These are phyloP conservation scores for Cutaneotrichosporon dermatis DNA, from an alignment of 1,284 basidiomycete species.

Conservation along the genomic window DNA sequence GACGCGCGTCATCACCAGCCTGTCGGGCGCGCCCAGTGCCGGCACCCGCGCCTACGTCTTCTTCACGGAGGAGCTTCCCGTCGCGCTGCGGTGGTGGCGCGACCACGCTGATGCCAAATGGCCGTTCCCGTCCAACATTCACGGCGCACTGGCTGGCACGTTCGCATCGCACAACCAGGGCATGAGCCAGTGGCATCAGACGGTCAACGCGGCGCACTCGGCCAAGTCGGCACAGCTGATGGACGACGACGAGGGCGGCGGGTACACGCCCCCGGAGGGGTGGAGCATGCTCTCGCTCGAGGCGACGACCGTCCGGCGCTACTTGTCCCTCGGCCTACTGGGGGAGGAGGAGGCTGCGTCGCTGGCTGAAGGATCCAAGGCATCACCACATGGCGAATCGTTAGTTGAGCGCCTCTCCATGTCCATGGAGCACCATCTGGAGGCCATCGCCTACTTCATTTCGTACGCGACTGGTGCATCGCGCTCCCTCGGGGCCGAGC, in stretches of 20 bases:
- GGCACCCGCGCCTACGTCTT: slow-evolving; percentile 24
- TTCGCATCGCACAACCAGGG: slow-evolving; percentile 7
- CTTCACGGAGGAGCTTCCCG: slow-evolving; percentile 30
- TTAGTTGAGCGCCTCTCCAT: slow-evolving; percentile 26
- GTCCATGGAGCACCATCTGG: slow-evolving; percentile 24
- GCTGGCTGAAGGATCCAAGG: slow-evolving; percentile 20
- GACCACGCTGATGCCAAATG: slow-evolving; percentile 26
- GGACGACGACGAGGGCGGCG: slow-evolving; percentile 36
- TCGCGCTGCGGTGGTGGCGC: slow-evolving; percentile 37
- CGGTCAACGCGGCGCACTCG: slow-evolving; percentile 13
- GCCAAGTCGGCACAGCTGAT: slow-evolving; percentile 14
- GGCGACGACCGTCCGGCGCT: slow-evolving; percentile 25
- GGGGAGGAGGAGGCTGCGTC: slow-evolving; percentile 17
- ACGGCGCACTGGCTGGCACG: slow-evolving; percentile 9
- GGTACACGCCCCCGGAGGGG: slow-evolving; percentile 34
- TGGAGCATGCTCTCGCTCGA: slow-evolving; percentile 34
- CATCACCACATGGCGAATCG: slow-evolving; percentile 24
- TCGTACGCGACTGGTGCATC: slow-evolving; percentile 27
- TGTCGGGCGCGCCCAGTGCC: not conserved
- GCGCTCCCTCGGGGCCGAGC: slow-evolving; percentile 24
- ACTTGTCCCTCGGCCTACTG: slow-evolving; percentile 30
- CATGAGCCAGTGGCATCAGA: slow-evolving; percentile 8
- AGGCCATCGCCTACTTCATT: slow-evolving; percentile 29
- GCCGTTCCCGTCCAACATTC: slow-evolving; percentile 26
- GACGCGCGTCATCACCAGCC: not conserved